Evolutionary conservation across 139 green algal species (phyloP), one percentile per base, ranked within the genome.

Genomic region (Gonium pectorale): DNA sequence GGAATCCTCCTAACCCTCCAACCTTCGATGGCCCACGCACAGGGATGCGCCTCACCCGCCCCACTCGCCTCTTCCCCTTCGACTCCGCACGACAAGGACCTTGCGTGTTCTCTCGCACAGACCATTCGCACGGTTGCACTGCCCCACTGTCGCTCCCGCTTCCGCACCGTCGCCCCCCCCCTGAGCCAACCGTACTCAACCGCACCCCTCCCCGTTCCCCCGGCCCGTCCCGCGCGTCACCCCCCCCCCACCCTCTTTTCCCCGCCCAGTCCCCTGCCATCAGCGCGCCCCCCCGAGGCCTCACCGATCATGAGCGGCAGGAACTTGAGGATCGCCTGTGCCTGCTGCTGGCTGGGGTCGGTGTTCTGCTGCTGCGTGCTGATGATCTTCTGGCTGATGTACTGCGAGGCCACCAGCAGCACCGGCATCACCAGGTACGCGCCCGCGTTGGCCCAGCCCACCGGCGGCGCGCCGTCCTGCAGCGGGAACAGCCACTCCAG

Each of bases 301-400:
- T 56, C 86, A 97, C 94, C 96, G 71, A 98, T 96, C 94, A 99
- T 98, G 67, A 99, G 85, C 13, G 97, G 97, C 67, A 99, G 90
- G 89, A 99, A 98, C 86, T 98, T 98, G 56, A 99, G 93, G 79
- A 99, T 98, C 54, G 90, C 90, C 71, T 98, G 94, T 31, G 86
- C 91, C 81, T 95, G 88, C 87, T 96, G 83, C 86, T 95, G 90
- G n/a, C 88, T 62, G 2, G 92, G 92, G 88, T 97, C 94, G 46
- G 88, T 80, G 46, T 93, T 83, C 63, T 43, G 56, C 35, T 33
- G n/a, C 67, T 44, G 86, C 70, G 87, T 85, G 15, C 67, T 88
- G 27, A 98, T 91, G 54, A 98, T 94, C 78, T 95, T 95, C 81
- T 98, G 95, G 54, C 83, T 93, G 17, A 90, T 74, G 74, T 91